These are phyloP conservation scores for Sporobolomyces roseus DNA, from an alignment of 768 basidiomycete species.

Conservation along the genomic window DNA sequence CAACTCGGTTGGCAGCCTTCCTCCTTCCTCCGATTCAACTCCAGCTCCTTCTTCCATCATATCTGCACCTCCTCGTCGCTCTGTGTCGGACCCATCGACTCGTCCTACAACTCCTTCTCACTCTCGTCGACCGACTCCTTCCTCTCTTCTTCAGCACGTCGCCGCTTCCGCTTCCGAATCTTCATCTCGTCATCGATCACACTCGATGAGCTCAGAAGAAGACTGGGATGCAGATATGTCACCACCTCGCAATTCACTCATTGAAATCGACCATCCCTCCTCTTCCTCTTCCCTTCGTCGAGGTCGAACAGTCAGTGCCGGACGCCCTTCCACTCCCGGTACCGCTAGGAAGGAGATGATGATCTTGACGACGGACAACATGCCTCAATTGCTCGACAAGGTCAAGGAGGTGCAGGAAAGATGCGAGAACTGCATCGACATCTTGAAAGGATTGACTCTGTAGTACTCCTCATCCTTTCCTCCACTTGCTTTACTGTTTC, in stretches of 20 bases:
- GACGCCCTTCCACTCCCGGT: neutral
- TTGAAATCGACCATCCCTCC: neutral
- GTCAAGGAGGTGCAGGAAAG: constrained; percentile 25
- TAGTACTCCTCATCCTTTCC: neutral
- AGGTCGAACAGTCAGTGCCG: neutral
- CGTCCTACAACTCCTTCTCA: neutral
- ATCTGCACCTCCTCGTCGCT: constrained; percentile 10
- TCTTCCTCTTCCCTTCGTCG: neutral
- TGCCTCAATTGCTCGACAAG: constrained; percentile 35
- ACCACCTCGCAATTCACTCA: constrained; percentile 2
- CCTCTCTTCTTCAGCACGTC: neutral
- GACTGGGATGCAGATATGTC: constrained; percentile 33
- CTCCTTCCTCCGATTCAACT: neutral
- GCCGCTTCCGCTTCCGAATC: neutral
- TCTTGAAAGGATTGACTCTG: constrained; percentile 24
- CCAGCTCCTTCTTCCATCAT: neutral
- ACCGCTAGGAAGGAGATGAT: constrained; percentile 12
- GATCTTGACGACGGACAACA: constrained; percentile 35
- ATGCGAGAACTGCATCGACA: constrained; percentile 22
- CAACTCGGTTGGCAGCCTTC: constrained; percentile 8
- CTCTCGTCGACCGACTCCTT: neutral
- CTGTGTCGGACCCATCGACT: constrained; percentile 21
- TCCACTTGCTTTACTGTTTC: too few relatives aligned
- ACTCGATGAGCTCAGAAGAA: neutral
- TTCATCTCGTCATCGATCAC: neutral